Conservation (phyloP, 2,329 filamentous ascomycete genomes). For the Emydomyces testavorans region DNA sequence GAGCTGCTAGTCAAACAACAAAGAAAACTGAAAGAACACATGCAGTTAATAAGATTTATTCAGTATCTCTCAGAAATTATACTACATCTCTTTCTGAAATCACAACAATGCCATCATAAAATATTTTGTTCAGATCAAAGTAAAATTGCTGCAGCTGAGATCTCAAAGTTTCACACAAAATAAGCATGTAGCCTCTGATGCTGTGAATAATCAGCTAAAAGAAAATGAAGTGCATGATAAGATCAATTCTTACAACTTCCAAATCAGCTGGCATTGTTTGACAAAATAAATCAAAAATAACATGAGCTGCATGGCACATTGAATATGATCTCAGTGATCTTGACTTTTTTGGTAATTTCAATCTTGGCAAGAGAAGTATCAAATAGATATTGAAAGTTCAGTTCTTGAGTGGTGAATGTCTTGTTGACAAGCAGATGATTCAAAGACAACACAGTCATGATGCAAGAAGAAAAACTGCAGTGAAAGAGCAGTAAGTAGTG, state of each 20-base stretch:
- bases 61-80: background rate
- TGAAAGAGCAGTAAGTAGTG: no score
- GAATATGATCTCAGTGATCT: background rate
- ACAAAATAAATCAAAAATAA: background rate
- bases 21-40: background rate
- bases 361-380: no score
- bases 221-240: conserved; percentile 1
- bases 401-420: background rate
- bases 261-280: background rate
- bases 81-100: background rate
- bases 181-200: conserved; percentile 1
- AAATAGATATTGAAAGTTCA: background rate
- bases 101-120: conserved; percentile 2
- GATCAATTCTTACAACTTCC: background rate
- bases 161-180: background rate
- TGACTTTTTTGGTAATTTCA: conserved; percentile 1
- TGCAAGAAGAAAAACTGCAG: background rate
- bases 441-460: background rate
- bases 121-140: conserved; percentile 1
- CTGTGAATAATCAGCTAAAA: conserved; percentile 4
- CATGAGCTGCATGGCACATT: background rate
- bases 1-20: background rate
- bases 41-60: background rate
- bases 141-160: background rate
- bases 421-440: background rate